phyloP scores from a whole-genome alignment of 75 land plant species.

The Sequoiadendron giganteum region DNA sequence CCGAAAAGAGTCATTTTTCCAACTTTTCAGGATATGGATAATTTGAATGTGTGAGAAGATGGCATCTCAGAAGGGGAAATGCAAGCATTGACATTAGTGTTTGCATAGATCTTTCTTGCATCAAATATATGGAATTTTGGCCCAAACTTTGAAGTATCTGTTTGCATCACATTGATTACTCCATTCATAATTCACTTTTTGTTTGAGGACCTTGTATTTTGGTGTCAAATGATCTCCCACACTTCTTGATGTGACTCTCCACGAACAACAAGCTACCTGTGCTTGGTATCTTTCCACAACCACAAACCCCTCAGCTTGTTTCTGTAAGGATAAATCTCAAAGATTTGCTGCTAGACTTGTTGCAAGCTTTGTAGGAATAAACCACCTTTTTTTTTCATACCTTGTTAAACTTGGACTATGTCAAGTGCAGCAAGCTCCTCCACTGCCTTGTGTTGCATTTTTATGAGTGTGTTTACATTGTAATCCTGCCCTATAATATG shows the following conservation, averaged over 20 bases:
- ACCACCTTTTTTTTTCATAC: conserved; percentile 98
- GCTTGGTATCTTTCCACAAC: conserved; percentile 72
- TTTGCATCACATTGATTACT: neutral
- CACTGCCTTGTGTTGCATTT: conserved; percentile 48
- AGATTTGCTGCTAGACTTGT: conserved; percentile 86
- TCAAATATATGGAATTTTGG: too few relatives aligned
- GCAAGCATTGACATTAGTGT: too few relatives aligned
- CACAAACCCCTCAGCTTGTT: conserved; percentile 20
- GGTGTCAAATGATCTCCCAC: conserved; percentile 62
- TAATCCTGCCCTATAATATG: conserved; percentile 63
- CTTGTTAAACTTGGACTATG: conserved; percentile 89
- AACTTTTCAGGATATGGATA: too few relatives aligned
- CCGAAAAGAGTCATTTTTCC: too few relatives aligned
- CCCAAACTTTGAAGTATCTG: too few relatives aligned
- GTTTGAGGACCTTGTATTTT: conserved; percentile 24
- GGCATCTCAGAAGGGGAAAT: too few relatives aligned
- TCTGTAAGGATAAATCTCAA: conserved; percentile 69
- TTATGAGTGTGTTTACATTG: conserved; percentile 58
- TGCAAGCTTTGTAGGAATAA: conserved; percentile 92
- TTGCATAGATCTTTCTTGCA: too few relatives aligned
- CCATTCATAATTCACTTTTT: conserved; percentile 10
- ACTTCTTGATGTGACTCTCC: conserved; percentile 73
- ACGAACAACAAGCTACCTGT: conserved; percentile 67
- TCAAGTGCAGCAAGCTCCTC: conserved; percentile 88
- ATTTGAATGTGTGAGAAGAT: too few relatives aligned